Conservation (phyloP, 2,329 filamentous ascomycete species). For the Aulographum hederae region DNA sequence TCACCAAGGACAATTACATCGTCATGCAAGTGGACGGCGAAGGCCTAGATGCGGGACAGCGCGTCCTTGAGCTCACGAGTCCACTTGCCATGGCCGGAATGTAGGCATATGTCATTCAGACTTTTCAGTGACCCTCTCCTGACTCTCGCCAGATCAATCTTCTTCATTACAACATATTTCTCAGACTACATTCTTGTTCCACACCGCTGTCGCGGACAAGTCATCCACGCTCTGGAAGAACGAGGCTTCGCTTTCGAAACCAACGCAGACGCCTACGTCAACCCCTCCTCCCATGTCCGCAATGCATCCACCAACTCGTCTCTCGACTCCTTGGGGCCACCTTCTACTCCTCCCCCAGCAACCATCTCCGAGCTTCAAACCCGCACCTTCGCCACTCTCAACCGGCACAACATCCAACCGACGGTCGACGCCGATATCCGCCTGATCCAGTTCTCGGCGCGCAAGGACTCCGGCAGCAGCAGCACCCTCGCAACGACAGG, state of each 20-base stretch:
- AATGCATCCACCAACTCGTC: slow-evolving; percentile 25
- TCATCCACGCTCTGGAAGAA: slow-evolving; percentile 57
- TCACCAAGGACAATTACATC: slow-evolving; percentile 70
- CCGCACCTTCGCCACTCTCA: slow-evolving; percentile 71
- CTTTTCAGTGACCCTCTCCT: slow-evolving; percentile 3
- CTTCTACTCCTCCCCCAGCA: slow-evolving; percentile 58
- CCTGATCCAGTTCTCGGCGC: slow-evolving; percentile 68
- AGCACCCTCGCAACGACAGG: slow-evolving; percentile 5
- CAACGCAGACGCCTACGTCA: slow-evolving; percentile 42
- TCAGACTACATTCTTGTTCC: slow-evolving; percentile 93
- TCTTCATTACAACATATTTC: slow-evolving; percentile 98
- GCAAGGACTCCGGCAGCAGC: slow-evolving; percentile 16
- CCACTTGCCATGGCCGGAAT: slow-evolving; percentile 84
- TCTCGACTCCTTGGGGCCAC: slow-evolving; percentile 28
- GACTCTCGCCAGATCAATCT: slow-evolving; percentile 48
- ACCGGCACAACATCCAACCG: slow-evolving; percentile 56
- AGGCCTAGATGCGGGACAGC: slow-evolving; percentile 76
- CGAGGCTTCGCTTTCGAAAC: slow-evolving; percentile 71
- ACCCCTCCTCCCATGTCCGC: slow-evolving; percentile 29
- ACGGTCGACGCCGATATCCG: slow-evolving; percentile 49
- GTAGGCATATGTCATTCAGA: slow-evolving; percentile 21
- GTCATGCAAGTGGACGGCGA: slow-evolving; percentile 81
- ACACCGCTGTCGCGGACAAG: slow-evolving; percentile 50
- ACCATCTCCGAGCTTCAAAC: slow-evolving; percentile 63
- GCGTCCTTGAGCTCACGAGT: slow-evolving; percentile 79